Conservation (phyloP, 1,139 yeast genomes). For the Candida albicans region DNA sequence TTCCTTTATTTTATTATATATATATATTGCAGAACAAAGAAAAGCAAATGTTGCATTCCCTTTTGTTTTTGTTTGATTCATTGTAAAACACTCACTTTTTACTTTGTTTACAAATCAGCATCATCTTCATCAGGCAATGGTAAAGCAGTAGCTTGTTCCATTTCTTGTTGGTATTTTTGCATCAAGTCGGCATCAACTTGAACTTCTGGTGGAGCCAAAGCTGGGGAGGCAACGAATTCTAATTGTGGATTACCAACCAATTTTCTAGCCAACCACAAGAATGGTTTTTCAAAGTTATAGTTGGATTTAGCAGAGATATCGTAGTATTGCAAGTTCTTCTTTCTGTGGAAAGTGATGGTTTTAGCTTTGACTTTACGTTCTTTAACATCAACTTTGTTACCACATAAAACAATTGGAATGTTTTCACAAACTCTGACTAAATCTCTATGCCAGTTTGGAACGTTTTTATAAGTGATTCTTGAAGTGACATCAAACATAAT, state of each 20-base stretch:
- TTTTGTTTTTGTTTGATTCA: neutral
- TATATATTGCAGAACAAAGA: no score
- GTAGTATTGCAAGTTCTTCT: slow-evolving; percentile 99
- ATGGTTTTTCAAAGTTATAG: slow-evolving; percentile 99
- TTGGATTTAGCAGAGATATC: slow-evolving; percentile 99
- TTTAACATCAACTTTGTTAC: slow-evolving; percentile 99
- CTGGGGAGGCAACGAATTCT: slow-evolving; percentile 99
- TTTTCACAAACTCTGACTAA: slow-evolving; percentile 99
- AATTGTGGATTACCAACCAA: slow-evolving; percentile 97
- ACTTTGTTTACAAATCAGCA: slow-evolving; percentile 76
- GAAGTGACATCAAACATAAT: slow-evolving; percentile 99
- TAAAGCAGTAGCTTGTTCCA: slow-evolving; percentile 98
- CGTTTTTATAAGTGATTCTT: slow-evolving; percentile 98
- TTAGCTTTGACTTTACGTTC: slow-evolving; percentile 99
- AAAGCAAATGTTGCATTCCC: neutral
- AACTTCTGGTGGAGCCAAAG: slow-evolving; percentile 99
- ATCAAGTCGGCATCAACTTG: slow-evolving; percentile 93
- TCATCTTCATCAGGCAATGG: slow-evolving; percentile 99
- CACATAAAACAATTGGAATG: slow-evolving; percentile 98
- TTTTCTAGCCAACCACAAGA: slow-evolving; percentile 99
- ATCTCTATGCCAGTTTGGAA: slow-evolving; percentile 99
- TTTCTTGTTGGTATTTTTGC: slow-evolving; percentile 98
- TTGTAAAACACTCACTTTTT: neutral
- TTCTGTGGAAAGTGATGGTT: slow-evolving; percentile 99
- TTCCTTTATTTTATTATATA: neutral